phyloP scores from a whole-genome alignment of 176 grass and related monocot genomes.

The Tuctoria greenei region DNA sequence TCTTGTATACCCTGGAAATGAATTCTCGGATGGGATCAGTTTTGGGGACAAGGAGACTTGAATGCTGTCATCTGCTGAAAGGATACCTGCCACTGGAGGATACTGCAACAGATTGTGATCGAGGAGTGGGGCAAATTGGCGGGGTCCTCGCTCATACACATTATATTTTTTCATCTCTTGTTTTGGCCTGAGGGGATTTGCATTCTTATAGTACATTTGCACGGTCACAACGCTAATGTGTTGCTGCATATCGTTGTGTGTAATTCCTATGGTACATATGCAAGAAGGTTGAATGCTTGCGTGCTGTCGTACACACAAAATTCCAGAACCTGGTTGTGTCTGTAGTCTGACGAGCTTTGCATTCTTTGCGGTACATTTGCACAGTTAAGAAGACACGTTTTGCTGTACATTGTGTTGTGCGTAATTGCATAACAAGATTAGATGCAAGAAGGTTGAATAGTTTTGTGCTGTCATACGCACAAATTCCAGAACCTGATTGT shows the following conservation, averaged over 20 bases:
- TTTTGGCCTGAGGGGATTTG: background rate
- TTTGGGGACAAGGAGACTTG: constrained; percentile 17
- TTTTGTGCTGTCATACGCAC: background rate
- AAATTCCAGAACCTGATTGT: background rate
- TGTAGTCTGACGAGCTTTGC: background rate
- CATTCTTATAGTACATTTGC: constrained; percentile 12
- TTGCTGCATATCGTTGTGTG: constrained; percentile 36
- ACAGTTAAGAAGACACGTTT: background rate
- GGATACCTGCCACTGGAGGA: background rate
- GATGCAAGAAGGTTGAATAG: background rate
- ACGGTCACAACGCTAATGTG: background rate
- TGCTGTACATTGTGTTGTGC: constrained; percentile 16
- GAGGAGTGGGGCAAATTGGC: background rate
- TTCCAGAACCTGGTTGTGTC: background rate
- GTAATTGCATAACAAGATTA: constrained; percentile 10
- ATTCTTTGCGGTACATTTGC: background rate
- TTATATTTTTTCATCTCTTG: background rate
- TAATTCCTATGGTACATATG: background rate
- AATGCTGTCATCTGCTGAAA: constrained; percentile 12
- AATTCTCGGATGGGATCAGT: constrained; percentile 5
- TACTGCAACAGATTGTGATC: background rate
- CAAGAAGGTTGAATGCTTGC: background rate
- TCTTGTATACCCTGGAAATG: constrained; percentile 10
- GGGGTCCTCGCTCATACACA: background rate
- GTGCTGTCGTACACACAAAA: background rate